These are phyloP conservation scores for Phoma herbarum DNA, from an alignment of 2,329 filamentous ascomycete species.

Conservation along the genomic window DNA sequence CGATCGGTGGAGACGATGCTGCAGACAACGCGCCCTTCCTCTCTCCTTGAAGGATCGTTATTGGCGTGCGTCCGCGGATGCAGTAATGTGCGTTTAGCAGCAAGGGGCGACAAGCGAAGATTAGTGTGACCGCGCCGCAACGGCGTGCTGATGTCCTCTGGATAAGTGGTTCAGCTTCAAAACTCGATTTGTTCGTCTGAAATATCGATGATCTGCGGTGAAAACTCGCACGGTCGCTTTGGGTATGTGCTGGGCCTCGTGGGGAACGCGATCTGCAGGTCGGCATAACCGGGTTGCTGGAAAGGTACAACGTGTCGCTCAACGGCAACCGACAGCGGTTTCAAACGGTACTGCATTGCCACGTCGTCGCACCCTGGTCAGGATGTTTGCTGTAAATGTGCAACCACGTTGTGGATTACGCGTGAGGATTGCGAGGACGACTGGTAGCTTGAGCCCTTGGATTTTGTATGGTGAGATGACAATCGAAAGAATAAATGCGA, in stretches of 20 bases:
- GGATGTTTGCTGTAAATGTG: background rate
- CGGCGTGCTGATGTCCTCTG: background rate
- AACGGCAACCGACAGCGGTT: constrained; percentile 1
- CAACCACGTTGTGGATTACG: constrained; percentile 1
- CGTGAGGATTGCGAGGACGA: background rate
- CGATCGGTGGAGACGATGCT: constrained; percentile 19
- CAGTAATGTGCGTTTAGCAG: constrained; percentile 19
- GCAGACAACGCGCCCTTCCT: constrained; percentile 4
- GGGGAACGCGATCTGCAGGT: constrained; percentile 12
- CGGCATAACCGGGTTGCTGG: constrained; percentile 15
- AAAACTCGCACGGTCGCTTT: constrained; percentile 2
- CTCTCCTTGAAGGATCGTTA: constrained; percentile 1
- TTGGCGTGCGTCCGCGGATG: constrained; percentile 9
- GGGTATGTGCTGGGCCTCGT: constrained; percentile 9
- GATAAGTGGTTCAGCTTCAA: background rate
- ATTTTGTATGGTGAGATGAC: background rate
- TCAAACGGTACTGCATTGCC: constrained; percentile 8
- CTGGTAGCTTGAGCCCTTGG: background rate
- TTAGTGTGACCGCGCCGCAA: constrained; percentile 7
- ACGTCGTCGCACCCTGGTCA: constrained; percentile 4
- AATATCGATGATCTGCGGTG: background rate
- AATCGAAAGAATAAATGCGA: background rate
- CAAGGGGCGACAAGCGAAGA: constrained; percentile 17
- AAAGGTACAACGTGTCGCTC: constrained; percentile 15
- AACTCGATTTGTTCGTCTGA: too few species aligned